Base-by-base conservation (phyloP, 1,284 basidiomycete genomes). In the Heterobasidion occidentale region DNA sequence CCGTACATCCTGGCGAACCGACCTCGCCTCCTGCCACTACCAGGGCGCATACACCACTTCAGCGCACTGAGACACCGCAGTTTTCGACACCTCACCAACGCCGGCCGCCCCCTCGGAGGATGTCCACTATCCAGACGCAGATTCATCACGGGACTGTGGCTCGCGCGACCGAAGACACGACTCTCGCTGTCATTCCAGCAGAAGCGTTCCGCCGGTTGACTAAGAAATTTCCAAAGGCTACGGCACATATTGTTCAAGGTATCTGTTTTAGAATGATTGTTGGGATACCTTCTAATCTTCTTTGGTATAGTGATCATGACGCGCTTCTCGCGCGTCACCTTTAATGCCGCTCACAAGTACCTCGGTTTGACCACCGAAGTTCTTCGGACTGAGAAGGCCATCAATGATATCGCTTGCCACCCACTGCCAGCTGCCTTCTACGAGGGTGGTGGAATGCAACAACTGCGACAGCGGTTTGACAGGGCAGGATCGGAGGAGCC, bases 111-210 rank as follows among this genome's bases (percentile, higher is more conserved):
- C 60, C 36, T 54, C 27, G 27, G 27, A 27, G 27, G 6, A 27
- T 27, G 27, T 59, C 61, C 36, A 56, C 57, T 7, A 46, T 51
- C 27, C 62, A 63, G 9, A 62, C 59, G 8, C 63, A 68, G 36
- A 63, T 62, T 42, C 79, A 80, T 63, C 78, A 82, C 62, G 86
- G 87, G 7, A 80, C 87, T 3, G 84, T 98, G 36, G 95, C 94
- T 12, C 79, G 95, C 35, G 97, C 96, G 3, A 90, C 88, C 1
- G 89, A 92, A 55, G 96, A 99, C 67, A 94, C 92, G 4, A 98
- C 96, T 0, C 75, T 99, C 8, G 97, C 96, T n/a, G 96, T 99
- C 14, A 98, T 99, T 56, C 97, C 96, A 5, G 95, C 96, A 1
- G 94, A 98, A 68, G 97, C 96, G 4, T 99, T 99, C 74, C 81